Evolutionary conservation across 371 early-diverging fungal species (phyloP), one percentile per base, ranked within the genome.

Genomic region (Blyttiomyces sp.): DNA sequence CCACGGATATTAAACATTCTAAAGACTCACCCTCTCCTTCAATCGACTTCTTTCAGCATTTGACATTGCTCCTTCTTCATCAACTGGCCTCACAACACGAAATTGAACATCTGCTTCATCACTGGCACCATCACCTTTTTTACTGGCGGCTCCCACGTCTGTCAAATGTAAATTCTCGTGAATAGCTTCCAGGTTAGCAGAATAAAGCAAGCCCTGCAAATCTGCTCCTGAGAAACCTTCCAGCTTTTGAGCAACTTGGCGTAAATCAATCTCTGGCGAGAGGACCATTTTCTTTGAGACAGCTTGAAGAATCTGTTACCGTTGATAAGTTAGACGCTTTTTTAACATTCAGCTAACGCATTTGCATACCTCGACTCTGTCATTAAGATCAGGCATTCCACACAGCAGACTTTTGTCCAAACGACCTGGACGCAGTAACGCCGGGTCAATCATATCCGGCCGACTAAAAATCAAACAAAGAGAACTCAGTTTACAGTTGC

Each of bases 401-500:
- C 95, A 95, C 23, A 92, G 64, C 19, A 96, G 61, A 5, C 89
- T 86, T 73, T 98, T 94, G 73, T 99, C 99, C 54, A 99, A 75
- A 60, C 99, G 88, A n/a, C 99, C 99, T 17, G 99, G 99, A 42
- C 99, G 86, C 33, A 99, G 79, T 82, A 99, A 86, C 23, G 99
- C 99, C 5, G 94, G 90, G 68, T 99, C 99, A 57, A 99, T 94
- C 27, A 80, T 46, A 57, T 81, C 80, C 1, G 80, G 82, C 5
- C 81, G 78, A 49, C 73, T 74, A 43, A 21, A 35, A 11, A 31
- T 9, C 13, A 9, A 9, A 9, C 73, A n/a, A 68, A 13, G 46
- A 9, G 26, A 46, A 46, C 17, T 17, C 11, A 27, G 9, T n/a
- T 43, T 44, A 21, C 31, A 11, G 5, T 54, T 13, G 1, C 1